Conservation (phyloP, 345 rosid species). For the Linum lewisii region DNA sequence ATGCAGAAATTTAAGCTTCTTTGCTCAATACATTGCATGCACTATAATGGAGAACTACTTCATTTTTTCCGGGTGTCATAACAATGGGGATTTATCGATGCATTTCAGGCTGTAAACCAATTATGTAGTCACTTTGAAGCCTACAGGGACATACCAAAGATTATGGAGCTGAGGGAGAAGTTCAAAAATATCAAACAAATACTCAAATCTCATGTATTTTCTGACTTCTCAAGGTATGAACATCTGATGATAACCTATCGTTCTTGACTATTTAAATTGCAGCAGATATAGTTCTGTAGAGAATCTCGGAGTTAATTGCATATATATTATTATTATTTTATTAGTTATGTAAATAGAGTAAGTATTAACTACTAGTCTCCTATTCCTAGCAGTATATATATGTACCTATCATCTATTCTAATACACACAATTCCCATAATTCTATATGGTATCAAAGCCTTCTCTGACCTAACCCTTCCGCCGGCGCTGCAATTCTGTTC, state of each 20-base stretch:
- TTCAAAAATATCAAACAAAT: constrained; percentile 88
- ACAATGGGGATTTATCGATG: constrained; percentile 11
- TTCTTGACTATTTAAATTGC: background rate
- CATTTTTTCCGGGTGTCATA: background rate
- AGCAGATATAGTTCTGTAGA: background rate
- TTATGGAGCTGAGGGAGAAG: constrained; percentile 94
- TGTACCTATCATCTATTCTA: too few relatives aligned
- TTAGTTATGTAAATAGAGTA: too few relatives aligned
- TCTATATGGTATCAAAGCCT: too few relatives aligned
- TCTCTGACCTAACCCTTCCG: too few relatives aligned
- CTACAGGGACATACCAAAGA: constrained; percentile 92
- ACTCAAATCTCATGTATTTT: constrained; percentile 88
- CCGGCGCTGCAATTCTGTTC: too few relatives aligned
- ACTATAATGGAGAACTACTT: background rate
- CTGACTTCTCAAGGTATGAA: constrained; percentile 88
- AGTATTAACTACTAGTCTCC: too few relatives aligned
- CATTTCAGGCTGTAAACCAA: constrained; percentile 94
- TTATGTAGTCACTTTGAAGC: constrained; percentile 97
- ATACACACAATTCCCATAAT: too few relatives aligned
- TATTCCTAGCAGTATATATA: too few relatives aligned
- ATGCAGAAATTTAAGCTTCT: too few relatives aligned
- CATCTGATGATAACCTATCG: background rate
- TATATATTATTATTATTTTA: too few relatives aligned
- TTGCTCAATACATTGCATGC: too few relatives aligned
- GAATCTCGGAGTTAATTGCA: too few relatives aligned